phyloP scores from a whole-genome alignment of 2,329 filamentous ascomycete genomes.

The Diaporthe humulicola region DNA sequence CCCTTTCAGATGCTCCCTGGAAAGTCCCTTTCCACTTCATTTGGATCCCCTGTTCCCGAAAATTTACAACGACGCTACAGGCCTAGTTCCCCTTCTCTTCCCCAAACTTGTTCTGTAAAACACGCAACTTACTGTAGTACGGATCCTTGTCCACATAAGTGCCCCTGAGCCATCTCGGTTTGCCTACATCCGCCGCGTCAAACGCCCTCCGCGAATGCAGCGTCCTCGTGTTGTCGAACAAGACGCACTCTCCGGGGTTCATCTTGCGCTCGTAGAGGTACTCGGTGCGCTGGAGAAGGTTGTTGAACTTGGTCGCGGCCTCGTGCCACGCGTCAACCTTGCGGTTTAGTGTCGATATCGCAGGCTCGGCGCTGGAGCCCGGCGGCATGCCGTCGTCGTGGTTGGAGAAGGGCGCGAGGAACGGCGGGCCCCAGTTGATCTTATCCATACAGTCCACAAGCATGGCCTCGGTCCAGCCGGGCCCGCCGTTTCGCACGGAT shows the following conservation, averaged over 20 bases:
- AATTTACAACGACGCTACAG: too few relatives aligned
- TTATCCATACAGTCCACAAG: background rate
- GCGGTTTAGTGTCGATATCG: background rate
- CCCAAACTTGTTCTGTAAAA: background rate
- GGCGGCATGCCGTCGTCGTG: background rate
- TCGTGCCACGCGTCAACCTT: background rate
- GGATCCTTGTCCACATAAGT: constrained; percentile 7
- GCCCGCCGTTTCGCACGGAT: background rate
- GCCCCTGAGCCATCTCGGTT: background rate
- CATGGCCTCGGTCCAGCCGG: background rate
- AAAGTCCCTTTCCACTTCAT: too few relatives aligned
- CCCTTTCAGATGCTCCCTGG: too few relatives aligned
- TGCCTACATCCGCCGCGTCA: background rate
- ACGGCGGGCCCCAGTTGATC: background rate
- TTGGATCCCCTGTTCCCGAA: too few relatives aligned
- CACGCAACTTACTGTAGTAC: background rate
- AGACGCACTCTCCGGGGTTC: background rate
- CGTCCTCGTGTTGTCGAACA: background rate
- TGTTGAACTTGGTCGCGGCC: background rate
- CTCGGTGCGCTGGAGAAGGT: background rate
- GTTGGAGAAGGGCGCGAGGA: constrained; percentile 1
- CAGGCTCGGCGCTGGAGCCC: background rate
- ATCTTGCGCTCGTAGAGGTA: constrained; percentile 1
- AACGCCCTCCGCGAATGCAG: background rate
- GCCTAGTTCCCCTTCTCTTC: background rate